Evolutionary conservation across 2,329 filamentous ascomycete species (phyloP), one percentile per base, ranked within the genome.

Genomic region (Epichloe brachyelytri): DNA sequence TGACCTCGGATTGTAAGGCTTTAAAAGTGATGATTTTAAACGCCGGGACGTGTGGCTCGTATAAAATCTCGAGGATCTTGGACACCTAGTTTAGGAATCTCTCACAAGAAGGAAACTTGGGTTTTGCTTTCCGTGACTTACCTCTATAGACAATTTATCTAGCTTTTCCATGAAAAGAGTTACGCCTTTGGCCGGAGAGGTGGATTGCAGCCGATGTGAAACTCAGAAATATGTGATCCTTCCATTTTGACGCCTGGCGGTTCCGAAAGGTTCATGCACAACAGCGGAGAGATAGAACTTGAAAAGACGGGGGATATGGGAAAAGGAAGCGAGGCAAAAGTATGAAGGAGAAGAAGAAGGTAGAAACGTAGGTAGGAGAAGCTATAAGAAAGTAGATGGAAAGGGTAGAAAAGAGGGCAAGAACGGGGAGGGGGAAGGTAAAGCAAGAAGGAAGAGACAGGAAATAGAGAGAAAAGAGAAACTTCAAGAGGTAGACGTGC

Each of bases 21-120:
- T 15, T 15, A 4, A 11, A 1, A 0, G 60, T 44, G 15, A 67
- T 63, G 5, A 64, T 44, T 49, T 68, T 68, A 52, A 69, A 67
- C 62, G 63, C 68, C 1, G 65, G 59, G 0, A 61, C 51, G 0
- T 66, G 61, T 1, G 66, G 65, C 26, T 69, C 66, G 34, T 68
- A 69, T 4, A 69, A 56, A 5, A 69, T 56, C 45, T 69, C 67
- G 0, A 60, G 0, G 0, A 65, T 36, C 6, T 59, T 52, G 26
- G 30, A 30, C 8, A 10, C 30, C 3, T 11, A 51, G 34, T 49
- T 54, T 40, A 48, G n/a, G 14, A n/a, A 36, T 26, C 34, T 45
- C 4, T 26, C 26, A n/a, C n/a, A 10, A 14, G 12, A 36, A 10
- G 17, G 8, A 34, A n/a, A 17, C 30, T 10, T 43, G 26, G 30